Conservation (phyloP, 1,284 basidiomycete species). For the Microbotryum scabiosae region DNA sequence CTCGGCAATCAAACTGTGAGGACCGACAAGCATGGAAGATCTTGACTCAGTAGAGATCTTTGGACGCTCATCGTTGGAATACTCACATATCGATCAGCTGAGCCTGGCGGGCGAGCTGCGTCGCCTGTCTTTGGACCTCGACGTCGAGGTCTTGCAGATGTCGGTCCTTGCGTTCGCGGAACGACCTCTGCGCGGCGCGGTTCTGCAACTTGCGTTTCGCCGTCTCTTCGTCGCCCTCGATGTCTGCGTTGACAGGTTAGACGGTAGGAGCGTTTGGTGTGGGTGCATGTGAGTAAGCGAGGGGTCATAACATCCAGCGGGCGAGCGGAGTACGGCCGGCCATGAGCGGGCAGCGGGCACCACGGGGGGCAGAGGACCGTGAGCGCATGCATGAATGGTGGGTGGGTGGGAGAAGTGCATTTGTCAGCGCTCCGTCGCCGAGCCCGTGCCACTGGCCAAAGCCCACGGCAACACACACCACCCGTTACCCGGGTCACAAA, state of each 20-base stretch:
- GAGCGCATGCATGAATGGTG: too few relatives aligned
- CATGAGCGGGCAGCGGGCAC: too few relatives aligned
- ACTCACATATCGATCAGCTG: constrained; percentile 8
- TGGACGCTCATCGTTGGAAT: neutral
- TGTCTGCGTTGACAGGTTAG: neutral
- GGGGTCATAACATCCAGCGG: too few relatives aligned
- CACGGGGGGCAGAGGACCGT: too few relatives aligned
- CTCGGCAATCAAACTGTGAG: constrained; percentile 11
- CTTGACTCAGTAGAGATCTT: neutral
- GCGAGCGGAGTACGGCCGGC: too few relatives aligned
- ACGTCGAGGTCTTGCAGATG: constrained; percentile 20
- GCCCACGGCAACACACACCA: too few relatives aligned
- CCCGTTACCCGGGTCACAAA: too few relatives aligned
- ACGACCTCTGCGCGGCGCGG: constrained; percentile 25
- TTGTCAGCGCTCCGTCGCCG: too few relatives aligned
- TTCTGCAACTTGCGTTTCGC: constrained; percentile 30
- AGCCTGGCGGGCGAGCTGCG: constrained; percentile 1
- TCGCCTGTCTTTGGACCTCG: constrained; percentile 13
- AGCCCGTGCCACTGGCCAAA: too few relatives aligned
- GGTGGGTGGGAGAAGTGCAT: too few relatives aligned
- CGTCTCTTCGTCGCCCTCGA: constrained; percentile 13
- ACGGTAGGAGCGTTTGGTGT: too few relatives aligned
- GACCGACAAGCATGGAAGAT: neutral
- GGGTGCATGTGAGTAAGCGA: too few relatives aligned
- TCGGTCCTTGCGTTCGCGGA: constrained; percentile 29